Evolutionary conservation across 169 alveolate genomes (phyloP).

Genomic region (Cryptosporidium parvum): DNA sequence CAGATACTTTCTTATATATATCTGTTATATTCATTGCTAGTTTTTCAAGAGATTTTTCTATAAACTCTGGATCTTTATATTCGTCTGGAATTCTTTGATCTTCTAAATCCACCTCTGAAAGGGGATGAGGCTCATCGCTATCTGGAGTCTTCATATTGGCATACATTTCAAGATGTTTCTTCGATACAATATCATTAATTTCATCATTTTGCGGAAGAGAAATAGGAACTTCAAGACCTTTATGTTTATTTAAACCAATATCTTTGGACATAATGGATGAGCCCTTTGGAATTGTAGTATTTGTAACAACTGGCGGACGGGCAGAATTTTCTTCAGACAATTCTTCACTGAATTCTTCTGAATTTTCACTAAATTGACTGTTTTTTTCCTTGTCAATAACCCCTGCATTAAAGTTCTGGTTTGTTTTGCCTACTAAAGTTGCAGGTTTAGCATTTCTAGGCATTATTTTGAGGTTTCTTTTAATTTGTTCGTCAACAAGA

Average conservation of each 20-base stretch:
- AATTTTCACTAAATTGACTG: slow-evolving; percentile 32
- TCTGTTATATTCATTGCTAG: slow-evolving; percentile 48
- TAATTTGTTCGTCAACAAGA: background rate
- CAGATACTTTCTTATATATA: background rate
- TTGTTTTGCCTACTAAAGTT: background rate
- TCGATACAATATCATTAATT: no score
- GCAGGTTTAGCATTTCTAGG: background rate
- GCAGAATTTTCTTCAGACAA: background rate
- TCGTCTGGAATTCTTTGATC: background rate
- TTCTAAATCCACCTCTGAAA: background rate
- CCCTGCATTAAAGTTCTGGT: no score
- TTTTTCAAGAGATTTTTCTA: slow-evolving; percentile 26
- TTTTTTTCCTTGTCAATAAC: background rate
- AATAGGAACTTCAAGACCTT: no score
- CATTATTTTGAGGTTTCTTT: background rate
- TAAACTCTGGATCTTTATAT: slow-evolving; percentile 41
- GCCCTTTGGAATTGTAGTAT: background rate
- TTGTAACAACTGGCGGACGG: background rate
- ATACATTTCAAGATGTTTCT: background rate
- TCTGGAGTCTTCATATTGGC: background rate
- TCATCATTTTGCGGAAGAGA: background rate
- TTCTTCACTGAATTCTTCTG: background rate
- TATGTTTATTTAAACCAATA: background rate
- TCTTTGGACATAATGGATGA: background rate
- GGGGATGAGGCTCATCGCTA: background rate